Evolutionary conservation across 1,284 basidiomycete genomes (phyloP), one percentile per base, ranked within the genome.

Genomic region (Ganoderma leucocontextum): DNA sequence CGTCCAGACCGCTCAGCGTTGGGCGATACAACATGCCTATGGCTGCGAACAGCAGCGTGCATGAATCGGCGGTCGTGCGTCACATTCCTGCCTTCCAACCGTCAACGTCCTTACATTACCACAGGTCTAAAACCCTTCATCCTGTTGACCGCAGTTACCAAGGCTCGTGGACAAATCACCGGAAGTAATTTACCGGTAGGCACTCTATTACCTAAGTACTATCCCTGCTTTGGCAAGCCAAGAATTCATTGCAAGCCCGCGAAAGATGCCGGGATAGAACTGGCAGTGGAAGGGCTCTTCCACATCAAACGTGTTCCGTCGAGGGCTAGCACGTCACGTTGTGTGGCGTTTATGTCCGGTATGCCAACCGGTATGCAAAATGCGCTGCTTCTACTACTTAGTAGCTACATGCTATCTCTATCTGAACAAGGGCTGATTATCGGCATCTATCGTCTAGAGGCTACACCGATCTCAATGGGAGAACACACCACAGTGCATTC

Each of bases 221-320:
- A 58, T 58, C 55, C 55, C 55, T 38, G 38, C 55, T 58, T 58
- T 22, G 36, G 55, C 55, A 35, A 38, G 36, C 9, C 38, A 9
- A n/a, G 55, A 36, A 38, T 22, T 12, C 36, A 10, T 12, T 22
- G 35, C 55, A 58, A 17, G 55, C 35, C 55, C 35, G 55, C 19
- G 55, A 58, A 36, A 58, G 35, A 58, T 58, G 36, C 55, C 55
- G 55, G n/a, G n/a, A 58, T 36, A 7, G 22, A n/a, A n/a, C n/a
- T n/a, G n/a, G n/a, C n/a, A n/a, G n/a, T n/a, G n/a, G n/a, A 36
- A 38, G n/a, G 17, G n/a, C 55, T 17, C 36, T 19, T n/a, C 55
- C 17, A n/a, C 55, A 38, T 58, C 55, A 58, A 58, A 58, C 55
- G 35, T 22, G 55, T 38, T 58, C 35, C 55, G 33, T 58, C 38